Conservation (phyloP, 345 rosid species). For the Melaleuca quinquenervia region DNA sequence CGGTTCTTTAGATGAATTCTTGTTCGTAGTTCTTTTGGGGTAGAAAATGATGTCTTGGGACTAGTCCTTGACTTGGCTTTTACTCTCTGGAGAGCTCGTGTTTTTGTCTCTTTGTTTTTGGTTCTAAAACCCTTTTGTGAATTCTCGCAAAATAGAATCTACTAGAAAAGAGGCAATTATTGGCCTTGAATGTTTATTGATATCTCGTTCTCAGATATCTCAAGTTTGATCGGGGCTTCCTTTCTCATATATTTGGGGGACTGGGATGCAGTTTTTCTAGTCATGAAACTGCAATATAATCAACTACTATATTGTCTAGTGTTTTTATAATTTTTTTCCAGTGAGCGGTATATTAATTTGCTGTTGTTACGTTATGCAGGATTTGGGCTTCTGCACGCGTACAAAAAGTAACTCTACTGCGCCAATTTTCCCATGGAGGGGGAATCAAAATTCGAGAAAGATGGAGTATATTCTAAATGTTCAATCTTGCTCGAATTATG, state of each 20-base stretch:
- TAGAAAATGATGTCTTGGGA: neutral
- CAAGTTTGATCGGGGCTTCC: neutral
- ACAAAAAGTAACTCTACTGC: constrained; percentile 22
- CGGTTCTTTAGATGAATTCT: neutral
- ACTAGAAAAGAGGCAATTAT: neutral
- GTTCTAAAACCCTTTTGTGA: neutral
- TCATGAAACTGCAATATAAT: neutral
- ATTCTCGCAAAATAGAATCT: neutral
- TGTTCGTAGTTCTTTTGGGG: neutral
- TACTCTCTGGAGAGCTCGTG: neutral
- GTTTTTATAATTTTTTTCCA: neutral
- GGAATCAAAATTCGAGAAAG: constrained; percentile 18
- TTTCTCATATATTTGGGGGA: neutral
- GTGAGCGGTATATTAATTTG: neutral
- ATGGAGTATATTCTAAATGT: constrained; percentile 3
- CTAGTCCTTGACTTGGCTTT: neutral
- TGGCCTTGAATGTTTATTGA: neutral
- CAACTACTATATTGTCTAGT: neutral
- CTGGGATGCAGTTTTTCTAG: neutral
- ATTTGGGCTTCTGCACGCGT: constrained; percentile 28
- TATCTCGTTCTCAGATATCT: neutral
- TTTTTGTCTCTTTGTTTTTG: neutral
- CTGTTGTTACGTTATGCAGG: constrained; percentile 26
- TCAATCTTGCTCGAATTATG: constrained; percentile 72
- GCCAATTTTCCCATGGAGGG: constrained; percentile 36